Conservation (phyloP, 106 monocot species). For the Dioscorea zingiberensis region DNA sequence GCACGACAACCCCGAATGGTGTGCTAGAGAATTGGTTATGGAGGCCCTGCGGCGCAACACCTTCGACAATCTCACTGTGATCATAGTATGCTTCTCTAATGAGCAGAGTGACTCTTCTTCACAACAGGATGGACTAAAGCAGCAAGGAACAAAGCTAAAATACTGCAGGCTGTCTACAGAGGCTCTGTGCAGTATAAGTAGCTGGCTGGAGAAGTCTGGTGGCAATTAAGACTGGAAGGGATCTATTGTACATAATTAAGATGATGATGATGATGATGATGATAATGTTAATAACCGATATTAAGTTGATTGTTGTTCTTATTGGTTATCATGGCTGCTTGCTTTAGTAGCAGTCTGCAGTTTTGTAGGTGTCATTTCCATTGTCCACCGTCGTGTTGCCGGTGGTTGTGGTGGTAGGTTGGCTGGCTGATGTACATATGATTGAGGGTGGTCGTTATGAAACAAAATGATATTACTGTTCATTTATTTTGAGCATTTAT, state of each 20-base stretch:
- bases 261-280: slow-evolving; percentile 8
- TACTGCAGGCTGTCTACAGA: slow-evolving; percentile 49
- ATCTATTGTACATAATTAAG: not conserved
- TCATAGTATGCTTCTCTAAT: slow-evolving; percentile 41
- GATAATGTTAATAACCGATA: not conserved
- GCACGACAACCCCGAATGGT: slow-evolving; percentile 49
- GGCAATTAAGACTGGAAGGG: not conserved
- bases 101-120: slow-evolving; percentile 16
- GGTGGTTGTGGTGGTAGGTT: too few species aligned
- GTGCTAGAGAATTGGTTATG: slow-evolving; percentile 49
- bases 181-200: slow-evolving; percentile 29
- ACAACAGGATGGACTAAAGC: not conserved
- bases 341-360: slow-evolving; percentile 18
- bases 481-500: too few species aligned
- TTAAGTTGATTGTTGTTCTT: not conserved
- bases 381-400: not conserved
- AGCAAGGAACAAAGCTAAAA: slow-evolving; percentile 12
- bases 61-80: slow-evolving; percentile 52
- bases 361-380: slow-evolving; percentile 26
- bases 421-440: too few species aligned
- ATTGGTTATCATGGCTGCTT: not conserved
- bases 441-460: too few species aligned
- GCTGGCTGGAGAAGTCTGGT: slow-evolving; percentile 11
- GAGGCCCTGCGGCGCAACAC: slow-evolving; percentile 54
- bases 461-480: too few species aligned